These are phyloP conservation scores for Mangifera indica DNA, from an alignment of 345 rosid species.

Conservation along the genomic window DNA sequence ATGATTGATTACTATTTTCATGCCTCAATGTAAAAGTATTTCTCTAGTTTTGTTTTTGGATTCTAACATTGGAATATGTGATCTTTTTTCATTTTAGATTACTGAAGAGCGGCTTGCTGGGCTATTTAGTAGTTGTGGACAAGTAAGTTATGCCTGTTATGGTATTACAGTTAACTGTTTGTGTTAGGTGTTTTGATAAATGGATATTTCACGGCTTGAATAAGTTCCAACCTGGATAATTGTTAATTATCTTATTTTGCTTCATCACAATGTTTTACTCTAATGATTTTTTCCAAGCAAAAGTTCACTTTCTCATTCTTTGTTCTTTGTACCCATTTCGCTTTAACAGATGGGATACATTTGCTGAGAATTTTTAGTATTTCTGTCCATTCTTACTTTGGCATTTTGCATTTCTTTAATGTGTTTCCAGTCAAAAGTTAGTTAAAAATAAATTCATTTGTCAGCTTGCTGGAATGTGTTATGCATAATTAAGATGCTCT, in stretches of 20 bases:
- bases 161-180: not conserved
- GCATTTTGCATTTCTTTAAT: not conserved
- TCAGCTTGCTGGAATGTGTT: not conserved
- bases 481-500: not conserved
- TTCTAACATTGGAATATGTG: not conserved
- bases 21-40: not conserved
- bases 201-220: not conserved
- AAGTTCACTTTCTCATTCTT: not conserved
- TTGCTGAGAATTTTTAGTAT: not conserved
- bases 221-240: not conserved
- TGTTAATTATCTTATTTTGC: not conserved
- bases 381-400: not conserved
- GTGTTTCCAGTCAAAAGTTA: not conserved
- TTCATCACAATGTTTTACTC: not conserved
- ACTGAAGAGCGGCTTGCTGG: constrained; percentile 90
- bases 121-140: constrained; percentile 72
- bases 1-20: not conserved
- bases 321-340: not conserved
- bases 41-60: not conserved
- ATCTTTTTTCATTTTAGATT: constrained; percentile 40
- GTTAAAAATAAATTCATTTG: not conserved
- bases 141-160: constrained; percentile 47
- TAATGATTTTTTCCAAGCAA: not conserved
- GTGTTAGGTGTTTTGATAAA: not conserved
- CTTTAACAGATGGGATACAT: not conserved